Conservation (phyloP, 2,329 filamentous ascomycete species). For the Paraphoma chrysanthemicola region DNA sequence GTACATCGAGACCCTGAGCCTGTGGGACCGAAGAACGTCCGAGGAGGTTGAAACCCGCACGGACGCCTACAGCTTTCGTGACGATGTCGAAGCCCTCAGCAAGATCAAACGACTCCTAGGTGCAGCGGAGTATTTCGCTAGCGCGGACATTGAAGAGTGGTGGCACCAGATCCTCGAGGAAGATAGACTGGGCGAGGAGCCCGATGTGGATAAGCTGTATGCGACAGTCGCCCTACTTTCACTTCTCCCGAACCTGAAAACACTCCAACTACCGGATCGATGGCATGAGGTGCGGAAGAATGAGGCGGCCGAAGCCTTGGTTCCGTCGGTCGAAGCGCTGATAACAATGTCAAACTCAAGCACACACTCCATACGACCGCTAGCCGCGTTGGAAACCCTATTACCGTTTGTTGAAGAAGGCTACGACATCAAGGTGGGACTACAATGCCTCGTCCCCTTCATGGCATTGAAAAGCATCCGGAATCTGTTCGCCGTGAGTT, state of each 20-base stretch:
- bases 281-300: slow-evolving; percentile 34
- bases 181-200: slow-evolving; percentile 14
- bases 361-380: slow-evolving; percentile 14
- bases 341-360: slow-evolving; percentile 23
- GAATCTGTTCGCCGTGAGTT: slow-evolving; percentile 40
- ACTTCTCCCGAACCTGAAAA: slow-evolving; percentile 39
- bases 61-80: slow-evolving; percentile 20
- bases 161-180: slow-evolving; percentile 37
- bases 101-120: slow-evolving; percentile 27
- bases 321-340: slow-evolving; percentile 22
- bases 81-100: slow-evolving; percentile 24
- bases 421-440: slow-evolving; percentile 33
- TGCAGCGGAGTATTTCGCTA: slow-evolving; percentile 19
- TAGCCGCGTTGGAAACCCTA: slow-evolving; percentile 34
- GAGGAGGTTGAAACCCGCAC: slow-evolving; percentile 5
- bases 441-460: slow-evolving; percentile 40
- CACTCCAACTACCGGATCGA: slow-evolving; percentile 32
- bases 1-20: slow-evolving; percentile 36
- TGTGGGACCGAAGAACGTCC: slow-evolving; percentile 31
- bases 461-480: slow-evolving; percentile 32
- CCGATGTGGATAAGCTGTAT: slow-evolving; percentile 23
- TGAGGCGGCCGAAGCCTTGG: slow-evolving; percentile 23
- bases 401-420: slow-evolving; percentile 40
- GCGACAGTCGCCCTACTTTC: slow-evolving; percentile 33
- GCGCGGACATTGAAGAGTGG: slow-evolving; percentile 29